Evolutionary conservation across 2,329 filamentous ascomycete genomes (phyloP), one percentile per base, ranked within the genome.

Genomic region (Passalora sequoiae): DNA sequence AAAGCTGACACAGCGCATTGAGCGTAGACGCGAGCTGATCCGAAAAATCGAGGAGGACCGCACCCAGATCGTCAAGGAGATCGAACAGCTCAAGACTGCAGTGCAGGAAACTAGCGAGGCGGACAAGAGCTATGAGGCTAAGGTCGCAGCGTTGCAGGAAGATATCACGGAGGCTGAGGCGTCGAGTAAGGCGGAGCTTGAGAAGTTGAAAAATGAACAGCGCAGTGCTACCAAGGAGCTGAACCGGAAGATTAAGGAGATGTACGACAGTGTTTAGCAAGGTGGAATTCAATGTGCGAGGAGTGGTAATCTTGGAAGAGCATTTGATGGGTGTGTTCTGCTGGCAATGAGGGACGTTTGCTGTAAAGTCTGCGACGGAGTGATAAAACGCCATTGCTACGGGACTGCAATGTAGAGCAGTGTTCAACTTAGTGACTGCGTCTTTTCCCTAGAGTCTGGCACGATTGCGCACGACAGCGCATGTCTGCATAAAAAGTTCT

Each of bases 181-280:
- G 31, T 19, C 42, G 39, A 43, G 44, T 12, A 37, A 52, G 36
- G 40, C 43, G n/a, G 53, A 57, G 27, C 33, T 47, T 15, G 44
- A 37, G 33, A 46, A 52, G 37, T 40, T 53, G 38, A 51, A 42
- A 38, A 43, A 43, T 24, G 51, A 59, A 30, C 47, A 54, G 35
- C 46, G 41, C 13, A 39, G 32, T 10, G 31, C 28, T 5, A 47
- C 24, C 7, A 39, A 37, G n/a, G 41, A 47, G 35, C 46, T 54
- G n/a, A 50, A 56, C 21, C 35, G 30, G 32, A 57, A 50, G 44
- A 24, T 58, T 15, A 25, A 51, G 31, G 53, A 50, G n/a, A n/a
- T n/a, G n/a, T n/a, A n/a, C n/a, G n/a, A n/a, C n/a, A n/a, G n/a
- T n/a, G n/a, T n/a, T n/a, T n/a, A n/a, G n/a, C n/a, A n/a, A n/a